These are phyloP conservation scores for Chlamydomonas applanata DNA, from an alignment of 139 green algal species.

Conservation along the genomic window DNA sequence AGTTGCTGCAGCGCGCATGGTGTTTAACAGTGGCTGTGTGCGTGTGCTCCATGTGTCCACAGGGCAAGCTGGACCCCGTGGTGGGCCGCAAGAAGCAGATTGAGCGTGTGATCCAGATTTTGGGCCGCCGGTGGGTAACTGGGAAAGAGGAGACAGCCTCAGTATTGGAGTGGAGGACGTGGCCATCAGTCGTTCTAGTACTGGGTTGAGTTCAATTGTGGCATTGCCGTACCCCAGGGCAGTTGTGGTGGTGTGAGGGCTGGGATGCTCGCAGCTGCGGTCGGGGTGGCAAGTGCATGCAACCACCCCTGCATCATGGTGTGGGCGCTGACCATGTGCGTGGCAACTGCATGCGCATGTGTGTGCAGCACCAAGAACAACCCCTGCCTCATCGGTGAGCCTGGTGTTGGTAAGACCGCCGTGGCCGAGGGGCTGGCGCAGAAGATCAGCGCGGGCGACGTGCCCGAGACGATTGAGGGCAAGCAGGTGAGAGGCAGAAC, in stretches of 20 bases:
- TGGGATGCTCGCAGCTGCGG: too few relatives aligned
- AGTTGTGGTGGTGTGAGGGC: too few relatives aligned
- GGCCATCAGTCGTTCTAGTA: too few relatives aligned
- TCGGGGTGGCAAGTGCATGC: background rate
- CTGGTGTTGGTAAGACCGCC: conserved; percentile 97
- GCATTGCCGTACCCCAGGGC: too few relatives aligned
- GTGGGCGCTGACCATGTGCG: conserved; percentile 60
- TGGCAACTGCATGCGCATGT: background rate
- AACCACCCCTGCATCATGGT: conserved; percentile 97
- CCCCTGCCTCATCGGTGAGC: conserved; percentile 97
- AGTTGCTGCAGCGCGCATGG: too few relatives aligned
- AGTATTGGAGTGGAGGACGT: too few relatives aligned
- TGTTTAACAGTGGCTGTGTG: too few relatives aligned
- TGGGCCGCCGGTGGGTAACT: conserved; percentile 94
- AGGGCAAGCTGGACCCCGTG: conserved; percentile 97
- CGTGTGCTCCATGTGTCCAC: too few relatives aligned
- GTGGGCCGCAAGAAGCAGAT: conserved; percentile 97
- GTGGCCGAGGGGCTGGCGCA: conserved; percentile 97
- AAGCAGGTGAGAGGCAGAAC: conserved; percentile 78
- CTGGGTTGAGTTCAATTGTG: too few relatives aligned
- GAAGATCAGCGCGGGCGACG: conserved; percentile 89
- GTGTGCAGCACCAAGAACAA: conserved; percentile 93
- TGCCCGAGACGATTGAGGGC: conserved; percentile 98
- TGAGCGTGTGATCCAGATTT: conserved; percentile 97
- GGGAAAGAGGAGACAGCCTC: too few relatives aligned